A percentile compares a stretch with the other conserved stretches of the same genome.
Evolutionary conservation across 2,329 filamentous ascomycete species (phyloP).

Genomic region (Bipolaris victoriae): DNA sequence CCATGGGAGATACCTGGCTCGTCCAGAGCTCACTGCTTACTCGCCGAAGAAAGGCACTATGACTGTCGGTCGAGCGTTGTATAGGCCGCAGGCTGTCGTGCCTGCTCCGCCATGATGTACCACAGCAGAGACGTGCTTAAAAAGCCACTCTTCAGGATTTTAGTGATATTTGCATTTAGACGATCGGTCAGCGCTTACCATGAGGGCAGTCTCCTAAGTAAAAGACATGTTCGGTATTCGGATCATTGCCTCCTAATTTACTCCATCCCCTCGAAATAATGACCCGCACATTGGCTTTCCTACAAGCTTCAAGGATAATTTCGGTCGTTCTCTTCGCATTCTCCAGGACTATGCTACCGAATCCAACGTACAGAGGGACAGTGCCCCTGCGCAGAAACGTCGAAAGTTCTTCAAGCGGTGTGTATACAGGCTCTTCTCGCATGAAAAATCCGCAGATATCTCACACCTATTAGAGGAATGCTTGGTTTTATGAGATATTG

Average conservation of each 20-base stretch:
- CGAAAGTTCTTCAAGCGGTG: constrained; percentile 47
- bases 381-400: constrained; percentile 57
- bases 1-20: not conserved
- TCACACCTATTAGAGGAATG: not conserved
- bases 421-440: constrained; percentile 46
- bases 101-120: not conserved
- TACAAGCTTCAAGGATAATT: constrained; percentile 56
- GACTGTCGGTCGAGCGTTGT: not conserved
- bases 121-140: not conserved
- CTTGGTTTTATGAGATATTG: not conserved
- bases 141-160: not conserved
- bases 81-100: not conserved
- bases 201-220: not conserved
- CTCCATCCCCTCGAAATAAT: constrained; percentile 62
- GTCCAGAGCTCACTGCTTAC: not conserved
- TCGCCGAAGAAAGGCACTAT: not conserved
- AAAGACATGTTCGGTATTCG: not conserved
- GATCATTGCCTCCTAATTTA: constrained; percentile 29
- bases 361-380: constrained; percentile 62
- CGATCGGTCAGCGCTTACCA: not conserved
- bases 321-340: constrained; percentile 53
- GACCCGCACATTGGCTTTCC: constrained; percentile 47
- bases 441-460: constrained; percentile 57
- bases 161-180: not conserved
- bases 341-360: constrained; percentile 63